Conservation (phyloP, 1,139 yeast species). For the Magnusiomyces suaveolens region DNA sequence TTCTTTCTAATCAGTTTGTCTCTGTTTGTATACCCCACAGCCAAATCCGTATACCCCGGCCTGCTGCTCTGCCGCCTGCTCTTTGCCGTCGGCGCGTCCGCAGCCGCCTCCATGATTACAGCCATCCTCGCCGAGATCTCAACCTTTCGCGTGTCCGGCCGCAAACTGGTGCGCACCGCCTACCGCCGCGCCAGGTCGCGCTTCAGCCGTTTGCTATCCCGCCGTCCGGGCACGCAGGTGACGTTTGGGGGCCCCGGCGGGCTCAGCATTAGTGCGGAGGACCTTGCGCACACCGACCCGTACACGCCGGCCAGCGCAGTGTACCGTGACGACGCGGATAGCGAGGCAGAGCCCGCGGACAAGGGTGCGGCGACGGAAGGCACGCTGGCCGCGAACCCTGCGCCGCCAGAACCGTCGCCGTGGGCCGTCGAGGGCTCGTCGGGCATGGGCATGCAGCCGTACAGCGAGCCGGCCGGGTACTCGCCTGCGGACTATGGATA, state of each 20-base stretch:
- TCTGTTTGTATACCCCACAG: constrained; percentile 43
- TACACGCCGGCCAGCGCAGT: too few relatives aligned
- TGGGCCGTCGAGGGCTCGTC: background rate
- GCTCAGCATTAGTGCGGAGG: background rate
- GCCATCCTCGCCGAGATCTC: constrained; percentile 47
- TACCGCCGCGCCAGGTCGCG: background rate
- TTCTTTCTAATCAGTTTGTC: constrained; percentile 41
- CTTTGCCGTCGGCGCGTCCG: constrained; percentile 54
- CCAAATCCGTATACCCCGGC: constrained; percentile 39
- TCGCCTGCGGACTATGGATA: background rate
- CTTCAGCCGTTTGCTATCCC: background rate
- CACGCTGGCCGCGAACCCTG: background rate
- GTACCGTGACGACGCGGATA: background rate
- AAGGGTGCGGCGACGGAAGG: background rate
- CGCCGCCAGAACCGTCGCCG: background rate
- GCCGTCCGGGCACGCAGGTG: background rate
- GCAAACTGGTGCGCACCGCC: background rate
- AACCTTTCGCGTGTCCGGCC: constrained; percentile 28
- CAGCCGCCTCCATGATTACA: constrained; percentile 39
- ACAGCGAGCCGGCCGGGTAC: background rate
- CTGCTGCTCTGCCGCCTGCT: constrained; percentile 43
- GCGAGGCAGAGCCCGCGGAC: constrained; percentile 1
- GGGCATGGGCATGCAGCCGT: background rate
- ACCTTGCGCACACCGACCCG: background rate
- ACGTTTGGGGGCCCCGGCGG: background rate